These are phyloP conservation scores for Botrytis deweyae DNA, from an alignment of 2,329 filamentous ascomycete species.

Conservation along the genomic window DNA sequence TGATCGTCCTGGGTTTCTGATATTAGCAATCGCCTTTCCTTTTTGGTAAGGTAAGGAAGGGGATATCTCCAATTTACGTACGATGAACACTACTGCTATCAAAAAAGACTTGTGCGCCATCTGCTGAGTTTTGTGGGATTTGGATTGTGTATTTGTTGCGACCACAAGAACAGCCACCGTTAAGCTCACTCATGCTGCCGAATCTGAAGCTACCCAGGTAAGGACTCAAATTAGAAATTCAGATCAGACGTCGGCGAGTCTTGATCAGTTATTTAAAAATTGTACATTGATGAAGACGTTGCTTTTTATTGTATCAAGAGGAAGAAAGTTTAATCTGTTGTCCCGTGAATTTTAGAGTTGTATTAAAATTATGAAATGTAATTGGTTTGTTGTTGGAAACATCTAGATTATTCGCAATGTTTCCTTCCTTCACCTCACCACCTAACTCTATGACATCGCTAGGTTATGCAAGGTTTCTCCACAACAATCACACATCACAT, in stretches of 20 bases:
- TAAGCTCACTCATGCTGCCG: constrained; percentile 13
- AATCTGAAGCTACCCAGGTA: not conserved
- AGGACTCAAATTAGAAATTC: not conserved
- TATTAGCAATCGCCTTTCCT: constrained; percentile 1
- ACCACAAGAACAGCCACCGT: constrained; percentile 81
- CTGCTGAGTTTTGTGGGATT: constrained; percentile 58
- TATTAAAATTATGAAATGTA: not conserved
- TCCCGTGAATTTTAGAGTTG: not conserved
- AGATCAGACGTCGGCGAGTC: not conserved
- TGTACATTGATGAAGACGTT: not conserved
- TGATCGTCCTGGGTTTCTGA: constrained; percentile 54
- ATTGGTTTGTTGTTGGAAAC: constrained; percentile 20
- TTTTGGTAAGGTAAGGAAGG: not conserved
- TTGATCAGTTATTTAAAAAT: not conserved
- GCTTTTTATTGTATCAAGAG: not conserved
- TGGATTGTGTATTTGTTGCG: constrained; percentile 78
- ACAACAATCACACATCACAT: not conserved
- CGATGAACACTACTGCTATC: constrained; percentile 52
- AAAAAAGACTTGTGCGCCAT: constrained; percentile 69
- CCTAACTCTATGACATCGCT: not conserved
- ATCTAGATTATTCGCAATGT: constrained; percentile 17
- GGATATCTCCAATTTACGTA: constrained; percentile 48
- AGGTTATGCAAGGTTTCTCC: not conserved
- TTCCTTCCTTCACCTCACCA: not conserved
- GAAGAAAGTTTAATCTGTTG: not conserved